Percentiles rank a stretch among this genome's conserved stretches.
phyloP scores from a whole-genome alignment of 306 rosid species.

The Vigna radiata region DNA sequence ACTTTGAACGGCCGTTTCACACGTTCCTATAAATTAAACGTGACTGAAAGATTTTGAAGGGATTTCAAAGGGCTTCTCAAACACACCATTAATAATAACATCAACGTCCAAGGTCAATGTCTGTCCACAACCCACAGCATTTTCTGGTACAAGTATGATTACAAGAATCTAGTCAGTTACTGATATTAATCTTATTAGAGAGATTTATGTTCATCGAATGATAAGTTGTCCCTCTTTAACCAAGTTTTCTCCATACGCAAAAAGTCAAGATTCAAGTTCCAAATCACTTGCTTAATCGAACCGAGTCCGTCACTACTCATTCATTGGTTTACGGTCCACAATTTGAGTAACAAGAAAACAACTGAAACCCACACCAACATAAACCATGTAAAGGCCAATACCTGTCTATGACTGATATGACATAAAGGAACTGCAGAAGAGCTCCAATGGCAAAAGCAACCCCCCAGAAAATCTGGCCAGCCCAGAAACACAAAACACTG shows the following conservation, averaged over 20 bases:
- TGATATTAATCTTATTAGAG: neutral
- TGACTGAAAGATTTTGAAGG: too few species aligned
- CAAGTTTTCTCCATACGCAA: neutral
- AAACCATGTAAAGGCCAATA: conserved; percentile 42
- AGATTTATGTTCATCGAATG: neutral
- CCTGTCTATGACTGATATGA: conserved; percentile 90
- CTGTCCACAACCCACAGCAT: neutral
- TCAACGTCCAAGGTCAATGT: conserved; percentile 4
- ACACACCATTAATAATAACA: neutral
- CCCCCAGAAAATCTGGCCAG: conserved; percentile 82
- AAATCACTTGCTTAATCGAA: neutral
- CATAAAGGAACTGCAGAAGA: conserved; percentile 83
- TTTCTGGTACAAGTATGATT: neutral
- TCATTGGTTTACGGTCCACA: neutral
- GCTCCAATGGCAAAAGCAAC: conserved; percentile 87
- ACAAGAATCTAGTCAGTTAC: neutral
- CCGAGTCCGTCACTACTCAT: neutral
- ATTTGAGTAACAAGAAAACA: conserved; percentile 1
- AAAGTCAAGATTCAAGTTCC: neutral
- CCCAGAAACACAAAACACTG: conserved; percentile 96
- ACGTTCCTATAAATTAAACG: too few species aligned
- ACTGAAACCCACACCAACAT: conserved; percentile 8
- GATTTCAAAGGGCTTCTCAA: too few species aligned
- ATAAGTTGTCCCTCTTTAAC: neutral
- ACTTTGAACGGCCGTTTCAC: too few species aligned